These are phyloP conservation scores for Perilla frutescens DNA, from an alignment of 257 asterid genomes.

Conservation along the genomic window DNA sequence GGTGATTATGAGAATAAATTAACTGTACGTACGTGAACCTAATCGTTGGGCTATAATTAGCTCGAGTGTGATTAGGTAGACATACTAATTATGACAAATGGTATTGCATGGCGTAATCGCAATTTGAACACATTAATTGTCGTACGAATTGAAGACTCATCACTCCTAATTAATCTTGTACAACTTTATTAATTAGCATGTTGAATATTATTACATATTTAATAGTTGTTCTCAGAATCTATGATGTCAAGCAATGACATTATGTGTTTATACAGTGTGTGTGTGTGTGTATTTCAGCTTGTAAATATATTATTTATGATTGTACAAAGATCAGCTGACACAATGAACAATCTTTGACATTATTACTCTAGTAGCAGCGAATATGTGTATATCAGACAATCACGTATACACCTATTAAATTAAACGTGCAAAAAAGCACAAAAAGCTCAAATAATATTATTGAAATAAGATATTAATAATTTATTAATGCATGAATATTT, in stretches of 20 bases:
- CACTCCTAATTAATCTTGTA: constrained; percentile 15
- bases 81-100: constrained; percentile 7
- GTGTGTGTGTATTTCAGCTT: neutral
- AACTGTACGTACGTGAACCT: constrained; percentile 21
- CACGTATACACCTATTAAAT: neutral
- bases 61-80: constrained; percentile 40
- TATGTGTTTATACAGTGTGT: neutral
- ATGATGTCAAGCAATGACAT: constrained; percentile 29
- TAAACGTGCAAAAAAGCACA: constrained; percentile 17
- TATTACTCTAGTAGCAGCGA: constrained; percentile 5
- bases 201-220: constrained; percentile 7
- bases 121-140: neutral
- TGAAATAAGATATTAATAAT: neutral
- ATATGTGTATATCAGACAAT: neutral
- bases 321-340: constrained; percentile 33
- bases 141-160: constrained; percentile 15
- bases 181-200: constrained; percentile 10
- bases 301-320: constrained; percentile 2
- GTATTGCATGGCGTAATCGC: constrained; percentile 19
- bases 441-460: neutral
- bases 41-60: constrained; percentile 28
- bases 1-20: neutral
- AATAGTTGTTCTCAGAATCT: constrained; percentile 32
- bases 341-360: neutral
- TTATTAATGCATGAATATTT: neutral